Percentiles rank a stretch among this genome's conserved stretches.
These are phyloP conservation scores for Pisolithus tinctorius DNA, from an alignment of 768 basidiomycete genomes.

Conservation along the genomic window DNA sequence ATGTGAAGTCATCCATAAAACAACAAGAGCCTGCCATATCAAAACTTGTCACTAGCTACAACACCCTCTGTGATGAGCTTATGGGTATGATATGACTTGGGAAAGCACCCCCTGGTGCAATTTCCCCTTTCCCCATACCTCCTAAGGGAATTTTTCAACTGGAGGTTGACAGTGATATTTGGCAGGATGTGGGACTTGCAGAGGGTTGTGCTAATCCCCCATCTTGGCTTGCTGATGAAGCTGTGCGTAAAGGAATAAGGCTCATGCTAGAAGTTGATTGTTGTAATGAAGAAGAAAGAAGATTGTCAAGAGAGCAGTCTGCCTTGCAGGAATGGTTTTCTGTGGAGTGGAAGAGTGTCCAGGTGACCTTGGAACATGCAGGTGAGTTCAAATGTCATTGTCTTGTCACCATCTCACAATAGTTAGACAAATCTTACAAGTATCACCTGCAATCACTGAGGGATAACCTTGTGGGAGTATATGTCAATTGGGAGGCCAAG, in stretches of 20 bases:
- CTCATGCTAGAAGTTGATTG: slow-evolving; percentile 13
- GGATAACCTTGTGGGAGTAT: too few relatives aligned
- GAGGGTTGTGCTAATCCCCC: neutral
- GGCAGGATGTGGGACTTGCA: slow-evolving; percentile 26
- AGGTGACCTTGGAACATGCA: neutral
- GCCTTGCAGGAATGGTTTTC: too few relatives aligned
- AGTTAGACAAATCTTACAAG: neutral
- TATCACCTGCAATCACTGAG: too few relatives aligned
- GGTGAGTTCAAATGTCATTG: neutral
- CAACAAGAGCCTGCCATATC: too few relatives aligned
- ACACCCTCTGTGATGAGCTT: too few relatives aligned
- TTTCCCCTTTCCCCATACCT: slow-evolving; percentile 17
- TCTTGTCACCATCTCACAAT: neutral
- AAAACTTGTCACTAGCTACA: too few relatives aligned
- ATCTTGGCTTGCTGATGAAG: slow-evolving; percentile 11
- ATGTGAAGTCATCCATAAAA: too few relatives aligned
- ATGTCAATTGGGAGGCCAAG: too few relatives aligned
- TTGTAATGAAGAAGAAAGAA: slow-evolving; percentile 15
- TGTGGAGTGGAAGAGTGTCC: too few relatives aligned
- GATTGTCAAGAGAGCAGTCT: too few relatives aligned
- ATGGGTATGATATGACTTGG: too few relatives aligned
- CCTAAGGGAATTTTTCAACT: slow-evolving; percentile 21
- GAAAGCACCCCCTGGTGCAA: too few relatives aligned
- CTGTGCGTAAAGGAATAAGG: slow-evolving; percentile 8
- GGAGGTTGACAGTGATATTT: slow-evolving; percentile 28